These are phyloP conservation scores for Trichosanthes cucumerina DNA, from an alignment of 306 rosid genomes.

Conservation along the genomic window DNA sequence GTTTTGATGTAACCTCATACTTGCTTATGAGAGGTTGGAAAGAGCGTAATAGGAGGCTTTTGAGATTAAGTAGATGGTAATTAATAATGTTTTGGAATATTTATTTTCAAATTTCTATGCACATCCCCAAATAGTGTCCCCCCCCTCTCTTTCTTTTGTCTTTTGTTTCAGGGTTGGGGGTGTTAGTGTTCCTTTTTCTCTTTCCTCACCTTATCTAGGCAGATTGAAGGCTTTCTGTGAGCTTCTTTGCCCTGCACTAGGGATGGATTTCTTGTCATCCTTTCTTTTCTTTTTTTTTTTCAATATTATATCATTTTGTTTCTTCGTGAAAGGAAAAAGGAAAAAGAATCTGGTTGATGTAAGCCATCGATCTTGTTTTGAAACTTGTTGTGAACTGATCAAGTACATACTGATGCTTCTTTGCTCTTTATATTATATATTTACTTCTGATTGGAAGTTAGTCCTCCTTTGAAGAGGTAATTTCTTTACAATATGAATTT, in stretches of 20 bases:
- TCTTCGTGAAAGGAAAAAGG: not conserved
- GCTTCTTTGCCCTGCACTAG: not conserved
- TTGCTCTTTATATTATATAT: not conserved
- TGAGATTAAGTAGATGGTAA: not conserved
- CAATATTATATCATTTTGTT: not conserved
- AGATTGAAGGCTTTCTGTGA: not conserved
- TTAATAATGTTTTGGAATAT: not conserved
- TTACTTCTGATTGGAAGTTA: not conserved
- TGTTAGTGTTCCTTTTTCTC: not conserved
- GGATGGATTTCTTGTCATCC: not conserved
- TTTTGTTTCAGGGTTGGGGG: not conserved
- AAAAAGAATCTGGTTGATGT: not conserved
- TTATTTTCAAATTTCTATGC: not conserved
- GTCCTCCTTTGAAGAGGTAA: not conserved
- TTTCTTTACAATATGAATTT: not conserved
- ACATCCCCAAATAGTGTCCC: not conserved
- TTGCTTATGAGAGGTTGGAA: not conserved
- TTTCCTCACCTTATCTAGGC: not conserved
- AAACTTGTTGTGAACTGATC: not conserved
- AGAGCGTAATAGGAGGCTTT: not conserved
- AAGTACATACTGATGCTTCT: not conserved
- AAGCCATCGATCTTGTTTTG: not conserved
- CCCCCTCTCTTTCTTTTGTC: too few relatives aligned
- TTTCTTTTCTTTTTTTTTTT: not conserved
- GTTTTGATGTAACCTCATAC: not conserved